Conservation (phyloP, 2,329 filamentous ascomycete genomes). For the Colletotrichum horii region DNA sequence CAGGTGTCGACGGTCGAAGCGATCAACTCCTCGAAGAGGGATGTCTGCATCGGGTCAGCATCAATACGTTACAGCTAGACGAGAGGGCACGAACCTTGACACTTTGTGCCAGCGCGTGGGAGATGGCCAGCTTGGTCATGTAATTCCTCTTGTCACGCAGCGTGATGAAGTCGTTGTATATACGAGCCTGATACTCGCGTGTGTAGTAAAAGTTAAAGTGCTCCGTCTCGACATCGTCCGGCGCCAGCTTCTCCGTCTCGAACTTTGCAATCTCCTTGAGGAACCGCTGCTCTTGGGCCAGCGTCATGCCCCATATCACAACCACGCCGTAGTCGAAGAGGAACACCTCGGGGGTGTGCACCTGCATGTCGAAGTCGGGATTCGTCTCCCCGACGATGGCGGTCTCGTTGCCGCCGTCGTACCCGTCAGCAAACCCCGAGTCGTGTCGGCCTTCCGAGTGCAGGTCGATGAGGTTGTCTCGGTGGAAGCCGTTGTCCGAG, state of each 20-base stretch:
- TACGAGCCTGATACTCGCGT: constrained; percentile 93
- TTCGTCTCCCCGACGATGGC: constrained; percentile 47
- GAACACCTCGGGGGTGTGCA: constrained; percentile 94
- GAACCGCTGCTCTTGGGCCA: constrained; percentile 87
- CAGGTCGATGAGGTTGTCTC: constrained; percentile 70
- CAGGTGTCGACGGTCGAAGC: constrained; percentile 92
- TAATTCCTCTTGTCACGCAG: constrained; percentile 93
- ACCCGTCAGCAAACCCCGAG: constrained; percentile 34
- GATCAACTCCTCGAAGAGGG: constrained; percentile 93
- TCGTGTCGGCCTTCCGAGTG: constrained; percentile 43
- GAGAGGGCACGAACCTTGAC: constrained; percentile 70
- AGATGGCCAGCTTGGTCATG: constrained; percentile 97
- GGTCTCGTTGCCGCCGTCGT: constrained; percentile 26
- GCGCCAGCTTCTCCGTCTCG: constrained; percentile 85
- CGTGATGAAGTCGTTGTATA: constrained; percentile 99
- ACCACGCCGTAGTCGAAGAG: constrained; percentile 97
- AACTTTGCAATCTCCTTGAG: constrained; percentile 95
- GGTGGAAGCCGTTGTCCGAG: constrained; percentile 57
- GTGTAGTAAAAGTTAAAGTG: constrained; percentile 99
- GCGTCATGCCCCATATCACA: constrained; percentile 97
- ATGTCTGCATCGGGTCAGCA: constrained; percentile 64
- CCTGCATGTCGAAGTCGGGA: constrained; percentile 81
- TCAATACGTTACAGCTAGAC: neutral
- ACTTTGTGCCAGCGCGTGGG: constrained; percentile 91
- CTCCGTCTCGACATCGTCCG: constrained; percentile 92